Evolutionary conservation across 768 basidiomycete genomes (phyloP), one percentile per base, ranked within the genome.

Genomic region (Heimioporus sp.): DNA sequence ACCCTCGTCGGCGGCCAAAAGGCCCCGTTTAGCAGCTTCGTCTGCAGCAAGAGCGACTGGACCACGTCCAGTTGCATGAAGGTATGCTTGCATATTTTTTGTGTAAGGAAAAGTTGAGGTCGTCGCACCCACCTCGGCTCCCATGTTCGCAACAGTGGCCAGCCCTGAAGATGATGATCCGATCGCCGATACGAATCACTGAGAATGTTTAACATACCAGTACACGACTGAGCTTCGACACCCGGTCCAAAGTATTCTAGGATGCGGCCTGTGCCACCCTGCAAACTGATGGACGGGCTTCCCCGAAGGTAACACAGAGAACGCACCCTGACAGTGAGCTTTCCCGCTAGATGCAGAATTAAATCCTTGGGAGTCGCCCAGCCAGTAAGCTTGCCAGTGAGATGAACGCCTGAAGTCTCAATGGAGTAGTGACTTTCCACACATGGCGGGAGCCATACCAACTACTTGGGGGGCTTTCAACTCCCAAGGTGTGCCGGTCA

Each of bases 91-190:
- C 96, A 98, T 98, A 62, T 83, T 83, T 16, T 81, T 71, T 15
- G 92, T 93, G 72, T 98, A 99, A 5, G 96, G 95, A 80, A 99
- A 99, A 7, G 90, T 92, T 1, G 95, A 96, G 0, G 97, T 98
- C 1, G 97, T 99, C n/a, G 97, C 97, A 36, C 97, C 97, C n/a
- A 98, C 95, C 76, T 99, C 97, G 12, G 97, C 97, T 46, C 97
- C 97, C 97, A 98, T 99, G 71, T 99, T 98, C 40, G 92, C 89
- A 49, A 99, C 89, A 2, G 97, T 98, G 2, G 96, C 97, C 48
- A 97, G 73, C 49, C 91, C 90, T 89, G 45, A 28, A 41, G 36
- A 19, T 32, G 12, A 31, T 49, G 34, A 17, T 45, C 21, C 41
- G 13, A 51, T 43, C 41, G 37, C 35, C 49, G 10, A 39, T 37